phyloP scores from a whole-genome alignment of 2,329 filamentous ascomycete species.

The Cercospora canescens region DNA sequence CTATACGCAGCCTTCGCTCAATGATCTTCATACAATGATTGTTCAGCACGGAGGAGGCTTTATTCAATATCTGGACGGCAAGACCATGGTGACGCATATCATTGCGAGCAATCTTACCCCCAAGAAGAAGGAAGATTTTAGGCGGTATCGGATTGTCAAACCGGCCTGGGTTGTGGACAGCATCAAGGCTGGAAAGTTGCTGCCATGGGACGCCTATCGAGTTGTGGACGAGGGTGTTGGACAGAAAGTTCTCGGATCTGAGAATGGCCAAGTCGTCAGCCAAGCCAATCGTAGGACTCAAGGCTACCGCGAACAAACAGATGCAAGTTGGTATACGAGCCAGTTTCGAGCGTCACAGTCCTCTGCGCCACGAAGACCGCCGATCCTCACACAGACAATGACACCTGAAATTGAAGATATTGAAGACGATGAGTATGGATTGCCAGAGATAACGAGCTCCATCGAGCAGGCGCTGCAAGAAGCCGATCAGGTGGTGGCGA shows the following conservation, averaged over 20 bases:
- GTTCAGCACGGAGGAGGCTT: constrained; percentile 94
- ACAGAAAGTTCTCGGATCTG: constrained; percentile 73
- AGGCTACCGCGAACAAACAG: constrained; percentile 79
- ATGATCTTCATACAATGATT: constrained; percentile 82
- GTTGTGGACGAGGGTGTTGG: constrained; percentile 80
- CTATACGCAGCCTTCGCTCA: constrained; percentile 91
- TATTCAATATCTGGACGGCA: constrained; percentile 90
- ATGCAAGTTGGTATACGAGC: constrained; percentile 77
- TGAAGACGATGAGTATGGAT: constrained; percentile 30
- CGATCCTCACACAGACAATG: constrained; percentile 32
- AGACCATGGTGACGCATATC: constrained; percentile 91
- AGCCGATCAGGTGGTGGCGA: constrained; percentile 7
- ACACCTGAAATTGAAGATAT: constrained; percentile 36
- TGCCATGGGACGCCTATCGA: constrained; percentile 84
- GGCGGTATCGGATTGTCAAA: constrained; percentile 85
- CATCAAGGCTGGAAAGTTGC: constrained; percentile 72
- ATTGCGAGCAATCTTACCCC: constrained; percentile 87
- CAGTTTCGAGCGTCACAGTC: constrained; percentile 53
- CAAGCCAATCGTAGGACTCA: constrained; percentile 61
- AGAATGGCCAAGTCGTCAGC: constrained; percentile 64
- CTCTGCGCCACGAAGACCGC: constrained; percentile 11
- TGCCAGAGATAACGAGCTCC: constrained; percentile 37
- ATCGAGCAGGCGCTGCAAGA: constrained; percentile 34
- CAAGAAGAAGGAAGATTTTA: constrained; percentile 89
- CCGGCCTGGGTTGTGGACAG: constrained; percentile 94